Evolutionary conservation across 306 rosid genomes (phyloP).

Genomic region (Benincasa hispida): DNA sequence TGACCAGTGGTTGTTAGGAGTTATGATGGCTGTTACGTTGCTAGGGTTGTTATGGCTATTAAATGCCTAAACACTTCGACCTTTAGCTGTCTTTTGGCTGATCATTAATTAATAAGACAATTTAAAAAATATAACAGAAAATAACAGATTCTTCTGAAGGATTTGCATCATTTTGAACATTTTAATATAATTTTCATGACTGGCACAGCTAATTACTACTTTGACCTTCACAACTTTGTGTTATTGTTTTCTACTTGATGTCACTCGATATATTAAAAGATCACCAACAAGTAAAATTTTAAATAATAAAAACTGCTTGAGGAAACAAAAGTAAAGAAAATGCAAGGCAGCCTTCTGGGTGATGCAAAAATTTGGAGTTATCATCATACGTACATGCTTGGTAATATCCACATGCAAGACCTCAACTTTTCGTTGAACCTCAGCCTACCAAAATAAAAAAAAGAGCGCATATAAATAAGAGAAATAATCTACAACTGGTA

Average conservation of each 20-base stretch:
- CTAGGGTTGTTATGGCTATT: no score
- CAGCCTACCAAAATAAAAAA: constrained; percentile 41
- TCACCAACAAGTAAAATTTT: neutral
- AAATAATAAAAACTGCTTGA: neutral
- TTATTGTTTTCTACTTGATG: neutral
- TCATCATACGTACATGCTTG: constrained; percentile 50
- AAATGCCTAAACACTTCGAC: no score
- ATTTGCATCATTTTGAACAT: neutral
- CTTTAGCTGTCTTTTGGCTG: no score
- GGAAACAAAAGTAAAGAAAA: neutral
- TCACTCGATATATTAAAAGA: neutral
- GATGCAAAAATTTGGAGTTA: neutral
- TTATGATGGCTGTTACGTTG: no score
- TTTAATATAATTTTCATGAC: neutral
- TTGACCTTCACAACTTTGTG: neutral
- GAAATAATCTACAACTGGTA: neutral
- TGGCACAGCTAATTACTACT: neutral
- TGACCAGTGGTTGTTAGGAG: no score
- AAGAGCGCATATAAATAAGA: constrained; percentile 4
- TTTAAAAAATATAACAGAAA: no score
- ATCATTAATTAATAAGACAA: no score
- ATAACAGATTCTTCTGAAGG: neutral
- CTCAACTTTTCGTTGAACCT: constrained; percentile 54
- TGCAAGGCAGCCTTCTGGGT: neutral
- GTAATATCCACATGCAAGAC: constrained; percentile 69